These are phyloP conservation scores for Periglandula ipomoeae DNA, from an alignment of 2,329 filamentous ascomycete genomes.

Conservation along the genomic window DNA sequence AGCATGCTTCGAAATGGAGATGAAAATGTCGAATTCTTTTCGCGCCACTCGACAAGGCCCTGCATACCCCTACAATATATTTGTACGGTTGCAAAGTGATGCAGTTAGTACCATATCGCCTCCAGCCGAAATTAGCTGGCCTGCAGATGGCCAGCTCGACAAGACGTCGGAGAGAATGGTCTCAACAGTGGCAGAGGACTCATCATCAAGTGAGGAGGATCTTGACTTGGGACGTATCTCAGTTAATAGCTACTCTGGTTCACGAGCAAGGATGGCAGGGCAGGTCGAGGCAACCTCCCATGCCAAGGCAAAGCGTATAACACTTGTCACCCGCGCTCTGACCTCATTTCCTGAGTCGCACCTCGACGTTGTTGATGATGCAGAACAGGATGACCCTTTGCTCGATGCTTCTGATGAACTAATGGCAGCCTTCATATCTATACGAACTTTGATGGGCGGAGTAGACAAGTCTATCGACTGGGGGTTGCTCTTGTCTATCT, in stretches of 20 bases:
- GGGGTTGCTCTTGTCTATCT: slow-evolving; percentile 47
- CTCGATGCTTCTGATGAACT: slow-evolving; percentile 23
- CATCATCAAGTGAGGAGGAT: slow-evolving; percentile 12
- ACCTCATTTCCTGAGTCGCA: slow-evolving; percentile 15
- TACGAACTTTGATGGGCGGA: slow-evolving; percentile 51
- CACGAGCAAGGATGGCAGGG: neutral
- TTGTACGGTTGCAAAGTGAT: slow-evolving; percentile 18
- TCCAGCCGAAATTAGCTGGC: slow-evolving; percentile 19
- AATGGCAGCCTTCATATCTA: slow-evolving; percentile 48
- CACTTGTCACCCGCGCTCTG: slow-evolving; percentile 19
- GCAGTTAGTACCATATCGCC: too few species aligned
- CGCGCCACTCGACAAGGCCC: slow-evolving; percentile 12
- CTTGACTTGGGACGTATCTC: neutral
- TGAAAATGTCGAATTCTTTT: slow-evolving; percentile 24
- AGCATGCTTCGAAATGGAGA: slow-evolving; percentile 37
- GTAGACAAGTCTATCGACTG: slow-evolving; percentile 51
- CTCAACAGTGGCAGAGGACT: neutral
- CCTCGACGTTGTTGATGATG: neutral
- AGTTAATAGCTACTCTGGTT: neutral
- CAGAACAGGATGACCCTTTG: slow-evolving; percentile 2
- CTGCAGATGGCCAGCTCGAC: slow-evolving; percentile 17
- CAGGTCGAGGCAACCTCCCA: neutral
- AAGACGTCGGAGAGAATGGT: neutral
- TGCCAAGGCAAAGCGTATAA: slow-evolving; percentile 19
- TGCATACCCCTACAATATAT: slow-evolving; percentile 24